Base-by-base conservation (phyloP, 441 rosid species). In the Erodium chrysanthum region DNA sequence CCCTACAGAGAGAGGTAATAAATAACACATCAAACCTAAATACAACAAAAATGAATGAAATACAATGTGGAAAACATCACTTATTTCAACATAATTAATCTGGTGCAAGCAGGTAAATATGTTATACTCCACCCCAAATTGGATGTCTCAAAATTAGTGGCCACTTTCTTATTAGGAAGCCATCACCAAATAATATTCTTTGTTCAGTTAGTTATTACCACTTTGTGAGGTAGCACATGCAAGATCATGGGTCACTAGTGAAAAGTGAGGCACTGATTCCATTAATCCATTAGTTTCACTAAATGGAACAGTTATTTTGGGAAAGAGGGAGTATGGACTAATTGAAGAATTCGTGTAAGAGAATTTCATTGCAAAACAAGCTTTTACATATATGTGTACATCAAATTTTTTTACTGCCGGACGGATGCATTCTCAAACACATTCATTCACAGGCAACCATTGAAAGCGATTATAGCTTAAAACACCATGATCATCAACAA, bases 1-100 rank as follows among this genome's bases (percentile, higher is more conserved):
- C 99, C 99, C 97, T 94, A 11, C 63, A 58, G 63, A 58, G 63
- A 25, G 31, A 22, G 7, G n/a, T 22, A 58, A 25, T 58, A 21
- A 58, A 25, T 20, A 56, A 0, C 14, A 54, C 22, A 21, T 58
- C 31, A 22, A 22, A 2, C 1, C 12, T 58, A 23, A 56, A 11
- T 4, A 58, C n/a, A 56, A 22, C 3, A 22, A 61, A 27, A 23
- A 61, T 0, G 5, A 1, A 0, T 4, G 17, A 2, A 29, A 62
- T 27, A 0, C 9, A 25, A 60, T 10, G 0, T 14, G 42, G 21
- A 27, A 62, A n/a, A 62, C 29, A 62, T 7, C 29, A n/a, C 42
- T 27, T n/a, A 62, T 6, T 62, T 40, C 65, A 29, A 29, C 11
- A 12, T 21, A 21, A 52, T 52, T 52, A 22, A 18, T 18, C 22